Percentiles rank a stretch among this genome's conserved stretches.
Conservation (phyloP, 768 basidiomycete species). For the Tylopilus felleus region DNA sequence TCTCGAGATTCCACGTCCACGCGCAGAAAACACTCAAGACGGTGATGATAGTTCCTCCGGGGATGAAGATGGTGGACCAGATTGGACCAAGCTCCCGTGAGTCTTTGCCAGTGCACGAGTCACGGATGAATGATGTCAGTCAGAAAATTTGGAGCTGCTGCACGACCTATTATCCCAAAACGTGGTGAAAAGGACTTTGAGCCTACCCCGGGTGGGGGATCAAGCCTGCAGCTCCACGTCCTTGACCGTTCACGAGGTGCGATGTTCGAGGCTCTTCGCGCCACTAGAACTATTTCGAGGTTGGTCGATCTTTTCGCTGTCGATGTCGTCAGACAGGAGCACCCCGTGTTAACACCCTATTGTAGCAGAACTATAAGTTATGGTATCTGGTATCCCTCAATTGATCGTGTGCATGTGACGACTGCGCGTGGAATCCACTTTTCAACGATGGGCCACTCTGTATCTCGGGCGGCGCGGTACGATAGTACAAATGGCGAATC, state of each 20-base stretch:
- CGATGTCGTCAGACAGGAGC: not conserved
- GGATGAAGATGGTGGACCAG: conserved; percentile 74
- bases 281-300: conserved; percentile 75
- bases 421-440: conserved; percentile 83
- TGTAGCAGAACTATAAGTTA: conserved; percentile 75
- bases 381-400: conserved; percentile 71
- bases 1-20: conserved; percentile 42
- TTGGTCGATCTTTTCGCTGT: conserved; percentile 29
- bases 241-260: conserved; percentile 78
- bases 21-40: conserved; percentile 13
- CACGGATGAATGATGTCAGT: conserved; percentile 4
- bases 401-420: conserved; percentile 64
- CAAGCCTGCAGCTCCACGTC: conserved; percentile 76
- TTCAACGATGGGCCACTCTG: conserved; percentile 75
- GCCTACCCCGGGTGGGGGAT: conserved; percentile 61
- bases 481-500: conserved; percentile 26
- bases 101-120: conserved; percentile 12
- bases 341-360: not conserved
- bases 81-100: conserved; percentile 79
- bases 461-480: conserved; percentile 42
- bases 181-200: conserved; percentile 98
- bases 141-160: conserved; percentile 25
- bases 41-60: conserved; percentile 53
- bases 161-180: conserved; percentile 81
- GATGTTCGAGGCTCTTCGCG: conserved; percentile 80